Percentiles rank a stretch among this genome's conserved stretches.
Evolutionary conservation across 495 filamentous ascomycete species (phyloP).

Genomic region (Penicillium coprophilum): DNA sequence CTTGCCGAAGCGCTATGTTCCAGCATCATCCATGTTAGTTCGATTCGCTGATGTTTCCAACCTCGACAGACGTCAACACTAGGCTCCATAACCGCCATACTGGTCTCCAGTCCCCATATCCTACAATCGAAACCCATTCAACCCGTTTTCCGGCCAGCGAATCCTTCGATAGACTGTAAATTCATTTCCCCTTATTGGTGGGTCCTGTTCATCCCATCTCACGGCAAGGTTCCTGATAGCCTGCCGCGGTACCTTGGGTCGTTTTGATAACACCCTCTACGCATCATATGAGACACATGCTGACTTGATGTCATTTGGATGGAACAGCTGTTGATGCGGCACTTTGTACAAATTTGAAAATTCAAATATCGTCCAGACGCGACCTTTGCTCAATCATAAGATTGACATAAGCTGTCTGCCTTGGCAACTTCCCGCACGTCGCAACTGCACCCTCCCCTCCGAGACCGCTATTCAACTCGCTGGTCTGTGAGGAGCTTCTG

Average conservation of each 20-base stretch:
- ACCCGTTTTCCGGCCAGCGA: background rate
- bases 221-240: constrained; percentile 24
- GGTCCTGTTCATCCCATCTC: constrained; percentile 22
- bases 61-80: constrained; percentile 16
- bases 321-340: constrained; percentile 27
- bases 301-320: constrained; percentile 33
- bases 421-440: background rate
- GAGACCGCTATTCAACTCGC: constrained; percentile 13
- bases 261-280: constrained; percentile 14
- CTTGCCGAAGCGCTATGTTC: background rate
- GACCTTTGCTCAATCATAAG: background rate
- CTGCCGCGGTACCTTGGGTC: constrained; percentile 26
- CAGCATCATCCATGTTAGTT: background rate
- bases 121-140: constrained; percentile 10
- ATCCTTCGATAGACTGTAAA: constrained; percentile 20
- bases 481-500: constrained; percentile 14
- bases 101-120: constrained; percentile 29
- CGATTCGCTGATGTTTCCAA: constrained; percentile 15
- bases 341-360: constrained; percentile 15
- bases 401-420: constrained; percentile 5
- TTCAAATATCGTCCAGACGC: constrained; percentile 8
- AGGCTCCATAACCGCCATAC: constrained; percentile 19
- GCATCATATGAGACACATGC: constrained; percentile 25
- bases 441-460: background rate
- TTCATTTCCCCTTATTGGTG: constrained; percentile 23